Percentiles rank a stretch among this genome's conserved stretches.
phyloP scores from a whole-genome alignment of 1,139 yeast genomes.

The Geotrichum reessii region DNA sequence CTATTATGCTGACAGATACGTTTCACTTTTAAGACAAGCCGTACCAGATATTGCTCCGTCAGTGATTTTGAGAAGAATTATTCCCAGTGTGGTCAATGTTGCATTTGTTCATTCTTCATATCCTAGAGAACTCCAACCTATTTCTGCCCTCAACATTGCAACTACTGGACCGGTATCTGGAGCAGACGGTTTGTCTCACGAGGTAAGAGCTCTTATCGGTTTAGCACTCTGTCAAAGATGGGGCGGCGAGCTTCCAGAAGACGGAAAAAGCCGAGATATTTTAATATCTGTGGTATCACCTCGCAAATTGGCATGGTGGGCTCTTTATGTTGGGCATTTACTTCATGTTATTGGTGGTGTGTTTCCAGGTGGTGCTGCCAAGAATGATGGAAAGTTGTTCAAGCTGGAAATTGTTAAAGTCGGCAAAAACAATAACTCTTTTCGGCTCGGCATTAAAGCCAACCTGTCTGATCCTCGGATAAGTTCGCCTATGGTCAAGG shows the following conservation, averaged over 20 bases:
- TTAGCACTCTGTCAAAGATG: constrained; percentile 65
- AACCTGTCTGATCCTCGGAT: constrained; percentile 27
- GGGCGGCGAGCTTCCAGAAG: constrained; percentile 66
- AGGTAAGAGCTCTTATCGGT: constrained; percentile 59
- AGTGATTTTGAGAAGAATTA: constrained; percentile 51
- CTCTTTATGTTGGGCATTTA: constrained; percentile 56
- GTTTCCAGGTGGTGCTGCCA: constrained; percentile 66
- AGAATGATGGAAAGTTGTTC: constrained; percentile 40
- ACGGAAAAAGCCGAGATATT: constrained; percentile 36
- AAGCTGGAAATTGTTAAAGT: constrained; percentile 18
- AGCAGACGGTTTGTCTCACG: constrained; percentile 62
- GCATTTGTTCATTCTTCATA: constrained; percentile 68
- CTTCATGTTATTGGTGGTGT: constrained; percentile 71
- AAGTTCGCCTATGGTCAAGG: constrained; percentile 29
- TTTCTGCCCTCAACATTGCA: constrained; percentile 61
- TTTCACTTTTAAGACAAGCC: constrained; percentile 46
- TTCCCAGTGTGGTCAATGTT: constrained; percentile 61
- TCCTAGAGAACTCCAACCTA: constrained; percentile 66
- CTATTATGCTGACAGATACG: constrained; percentile 47
- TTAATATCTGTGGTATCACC: constrained; percentile 37
- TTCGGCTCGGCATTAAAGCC: constrained; percentile 27
- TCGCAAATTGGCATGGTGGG: constrained; percentile 49
- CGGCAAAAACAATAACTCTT: constrained; percentile 21
- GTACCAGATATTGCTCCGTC: constrained; percentile 50
- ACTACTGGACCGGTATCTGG: constrained; percentile 65